phyloP scores from a whole-genome alignment of 2,329 filamentous ascomycete genomes.

The Trichoderma endophyticum region DNA sequence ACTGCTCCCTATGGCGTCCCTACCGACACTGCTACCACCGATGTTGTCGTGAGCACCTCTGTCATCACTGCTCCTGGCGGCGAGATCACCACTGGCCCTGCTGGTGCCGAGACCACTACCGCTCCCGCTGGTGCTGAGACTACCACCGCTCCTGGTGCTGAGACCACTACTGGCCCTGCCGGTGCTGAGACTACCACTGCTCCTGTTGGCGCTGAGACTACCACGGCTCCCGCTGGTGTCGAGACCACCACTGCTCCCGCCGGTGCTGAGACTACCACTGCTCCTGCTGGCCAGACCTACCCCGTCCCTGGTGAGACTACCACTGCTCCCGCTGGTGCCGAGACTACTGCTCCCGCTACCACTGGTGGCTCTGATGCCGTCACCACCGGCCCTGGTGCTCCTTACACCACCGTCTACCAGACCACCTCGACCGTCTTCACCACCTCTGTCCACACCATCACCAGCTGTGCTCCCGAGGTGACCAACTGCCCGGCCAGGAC shows the following conservation, averaged over 20 bases:
- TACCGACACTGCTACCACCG: neutral
- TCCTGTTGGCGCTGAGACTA: neutral
- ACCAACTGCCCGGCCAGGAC: conserved; percentile 50
- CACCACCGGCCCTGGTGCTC: conserved; percentile 17
- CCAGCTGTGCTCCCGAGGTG: conserved; percentile 44
- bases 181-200: too few relatives aligned
- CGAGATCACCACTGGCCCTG: neutral
- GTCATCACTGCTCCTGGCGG: conserved; percentile 18
- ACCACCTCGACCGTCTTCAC: conserved; percentile 50
- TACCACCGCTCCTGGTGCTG: too few relatives aligned
- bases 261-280: conserved; percentile 15
- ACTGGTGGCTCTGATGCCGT: conserved; percentile 18
- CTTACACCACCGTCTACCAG: conserved; percentile 38
- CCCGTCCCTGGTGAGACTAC: neutral
- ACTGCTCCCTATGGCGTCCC: conserved; percentile 15
- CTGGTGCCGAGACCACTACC: neutral
- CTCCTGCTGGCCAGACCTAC: neutral
- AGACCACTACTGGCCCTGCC: too few relatives aligned
- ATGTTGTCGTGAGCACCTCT: neutral
- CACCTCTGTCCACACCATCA: conserved; percentile 49
- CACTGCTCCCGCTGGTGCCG: neutral
- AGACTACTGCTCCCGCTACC: conserved; percentile 18
- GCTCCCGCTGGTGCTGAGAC: neutral
- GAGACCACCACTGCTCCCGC: conserved; percentile 19
- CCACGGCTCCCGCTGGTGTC: conserved; percentile 18